phyloP scores from a whole-genome alignment of 257 asterid genomes.

The Solanum pennellii region DNA sequence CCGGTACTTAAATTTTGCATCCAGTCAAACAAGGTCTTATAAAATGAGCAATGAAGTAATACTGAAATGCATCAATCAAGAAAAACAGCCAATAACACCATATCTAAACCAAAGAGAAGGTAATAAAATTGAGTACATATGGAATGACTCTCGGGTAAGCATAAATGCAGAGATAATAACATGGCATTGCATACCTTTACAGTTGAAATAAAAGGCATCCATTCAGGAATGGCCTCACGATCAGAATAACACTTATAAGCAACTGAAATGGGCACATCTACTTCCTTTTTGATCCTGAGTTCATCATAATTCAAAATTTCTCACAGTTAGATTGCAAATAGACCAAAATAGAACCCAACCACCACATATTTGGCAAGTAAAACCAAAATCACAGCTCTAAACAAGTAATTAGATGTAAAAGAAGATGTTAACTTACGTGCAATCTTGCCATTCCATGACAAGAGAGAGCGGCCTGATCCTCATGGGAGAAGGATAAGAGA shows the following conservation, averaged over 20 bases:
- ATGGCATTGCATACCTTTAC: constrained; percentile 41
- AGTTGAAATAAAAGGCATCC: constrained; percentile 98
- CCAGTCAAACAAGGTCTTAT: background rate
- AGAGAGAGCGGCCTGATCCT: constrained; percentile 23
- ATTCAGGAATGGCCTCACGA: constrained; percentile 69
- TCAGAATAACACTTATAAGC: constrained; percentile 13
- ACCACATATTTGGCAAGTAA: background rate
- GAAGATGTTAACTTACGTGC: constrained; percentile 41
- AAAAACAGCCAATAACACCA: background rate
- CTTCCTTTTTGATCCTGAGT: constrained; percentile 73
- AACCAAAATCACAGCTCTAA: background rate
- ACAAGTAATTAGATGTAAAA: background rate
- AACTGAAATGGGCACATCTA: constrained; percentile 68
- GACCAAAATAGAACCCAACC: background rate
- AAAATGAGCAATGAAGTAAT: background rate
- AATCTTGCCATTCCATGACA: constrained; percentile 88
- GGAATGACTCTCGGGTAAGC: background rate
- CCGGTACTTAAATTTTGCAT: background rate
- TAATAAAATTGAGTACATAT: background rate
- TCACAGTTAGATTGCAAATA: background rate
- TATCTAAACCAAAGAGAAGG: background rate
- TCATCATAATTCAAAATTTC: background rate
- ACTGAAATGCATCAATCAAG: background rate
- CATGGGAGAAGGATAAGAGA: background rate
- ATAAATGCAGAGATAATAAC: background rate